Evolutionary conservation across 1,139 yeast species (phyloP).

Genomic region (Magnusiomyces magnusii): DNA sequence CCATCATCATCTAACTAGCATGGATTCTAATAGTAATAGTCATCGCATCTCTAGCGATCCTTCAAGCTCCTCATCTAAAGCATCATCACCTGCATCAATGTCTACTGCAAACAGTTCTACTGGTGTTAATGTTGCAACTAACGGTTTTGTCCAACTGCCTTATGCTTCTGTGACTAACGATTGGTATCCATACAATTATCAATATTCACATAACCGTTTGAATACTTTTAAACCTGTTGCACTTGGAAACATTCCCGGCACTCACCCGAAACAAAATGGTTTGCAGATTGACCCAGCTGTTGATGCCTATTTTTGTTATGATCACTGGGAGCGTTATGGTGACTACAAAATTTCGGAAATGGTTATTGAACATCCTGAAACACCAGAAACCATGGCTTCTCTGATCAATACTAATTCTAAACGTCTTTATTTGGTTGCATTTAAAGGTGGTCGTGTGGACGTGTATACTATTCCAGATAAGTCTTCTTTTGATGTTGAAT

Average conservation of each 20-base stretch:
- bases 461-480: conserved; percentile 59
- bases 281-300: neutral
- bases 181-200: neutral
- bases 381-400: conserved; percentile 11
- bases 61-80: neutral
- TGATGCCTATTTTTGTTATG: conserved; percentile 1
- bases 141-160: neutral
- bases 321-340: conserved; percentile 3
- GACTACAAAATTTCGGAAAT: neutral
- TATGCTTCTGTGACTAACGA: neutral
- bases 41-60: neutral
- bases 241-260: neutral
- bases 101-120: conserved; percentile 6
- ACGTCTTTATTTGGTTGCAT: conserved; percentile 61
- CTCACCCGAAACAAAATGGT: neutral
- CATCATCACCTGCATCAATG: neutral
- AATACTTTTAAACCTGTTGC: neutral
- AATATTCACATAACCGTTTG: neutral
- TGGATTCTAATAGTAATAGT: too few species aligned
- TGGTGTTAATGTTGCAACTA: conserved; percentile 1
- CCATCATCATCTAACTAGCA: neutral
- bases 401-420: conserved; percentile 24
- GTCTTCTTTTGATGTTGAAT: conserved; percentile 45
- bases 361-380: neutral
- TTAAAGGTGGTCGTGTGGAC: conserved; percentile 83